Base-by-base conservation (phyloP, 306 rosid species). In the Trichosanthes truncata region DNA sequence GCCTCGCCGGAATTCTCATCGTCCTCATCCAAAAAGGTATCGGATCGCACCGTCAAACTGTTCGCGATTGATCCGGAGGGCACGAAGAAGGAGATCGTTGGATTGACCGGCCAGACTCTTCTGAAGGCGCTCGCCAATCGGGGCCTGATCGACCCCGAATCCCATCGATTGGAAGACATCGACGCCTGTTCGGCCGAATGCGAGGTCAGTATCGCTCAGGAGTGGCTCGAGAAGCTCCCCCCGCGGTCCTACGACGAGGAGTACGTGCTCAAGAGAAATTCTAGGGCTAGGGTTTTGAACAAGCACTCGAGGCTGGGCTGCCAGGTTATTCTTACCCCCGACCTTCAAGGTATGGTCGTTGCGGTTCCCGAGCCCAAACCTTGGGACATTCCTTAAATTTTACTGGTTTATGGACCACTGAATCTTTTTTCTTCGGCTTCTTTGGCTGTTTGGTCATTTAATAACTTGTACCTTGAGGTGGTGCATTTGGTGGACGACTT, bases 321-420 rank as follows among this genome's bases (percentile, higher is more conserved):
- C 81, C 98, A 95, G 93, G 92, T 95, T 23, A 87, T 93, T 52
- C 96, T 95, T 43, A 84, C 87, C n/a, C 89, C 55, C 6, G 87
- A 87, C 5, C 98, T 91, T 45, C 90, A 96, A 91, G 99, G 99
- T 89, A 96, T 96, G 98, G 94, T 96, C 51, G 94, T 93, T 4
- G 98, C 93, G 0, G 85, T 96, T 21, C 92, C 99, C 35, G 96
- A 96, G 83, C 86, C 98, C 45, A 96, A 83, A 66, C 97, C 99
- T 23, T 96, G 98, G 98, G 99, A 96, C 66, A 93, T 81, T 56
- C 89, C 91, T 13, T 95, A 94, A 83, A 6, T 25, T 74, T 48
- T 48, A 49, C 56, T 45, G 12, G 56, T 43, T 43, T 73, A 17
- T 45, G 43, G 43, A 49, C 7, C 17, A 15, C 41, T 49, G 60